A percentile compares a stretch with the other conserved stretches of the same genome.
Conservation (phyloP, 1,139 yeast species). For the Taphrina populina region DNA sequence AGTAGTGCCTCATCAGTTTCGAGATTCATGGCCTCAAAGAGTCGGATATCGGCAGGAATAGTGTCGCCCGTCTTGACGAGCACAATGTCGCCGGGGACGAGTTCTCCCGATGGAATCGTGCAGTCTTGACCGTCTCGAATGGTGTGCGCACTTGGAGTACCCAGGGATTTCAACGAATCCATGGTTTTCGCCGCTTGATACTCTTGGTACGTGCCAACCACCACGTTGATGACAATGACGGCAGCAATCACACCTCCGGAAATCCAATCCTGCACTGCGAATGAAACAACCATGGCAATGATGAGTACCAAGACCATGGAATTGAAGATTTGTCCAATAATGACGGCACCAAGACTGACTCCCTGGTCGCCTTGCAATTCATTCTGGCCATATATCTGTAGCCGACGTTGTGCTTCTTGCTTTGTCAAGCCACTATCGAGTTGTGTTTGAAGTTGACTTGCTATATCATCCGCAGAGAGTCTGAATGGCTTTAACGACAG, state of each 20-base stretch:
- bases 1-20: constrained; percentile 79
- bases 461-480: constrained; percentile 4
- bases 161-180: constrained; percentile 67
- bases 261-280: constrained; percentile 75
- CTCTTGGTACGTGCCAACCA: constrained; percentile 71
- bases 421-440: constrained; percentile 53
- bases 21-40: constrained; percentile 61
- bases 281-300: constrained; percentile 71
- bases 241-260: constrained; percentile 80
- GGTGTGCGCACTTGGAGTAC: constrained; percentile 72
- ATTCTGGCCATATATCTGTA: constrained; percentile 56
- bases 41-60: constrained; percentile 71
- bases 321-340: constrained; percentile 70
- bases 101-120: constrained; percentile 63
- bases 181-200: constrained; percentile 74
- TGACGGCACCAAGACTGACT: constrained; percentile 58
- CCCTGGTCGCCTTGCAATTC: constrained; percentile 60
- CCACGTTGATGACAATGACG: constrained; percentile 65
- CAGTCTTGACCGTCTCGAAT: constrained; percentile 62
- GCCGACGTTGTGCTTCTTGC: constrained; percentile 46
- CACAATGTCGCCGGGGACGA: constrained; percentile 76
- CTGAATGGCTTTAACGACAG: constrained; percentile 10
- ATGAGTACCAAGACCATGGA: constrained; percentile 77
- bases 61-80: constrained; percentile 72
- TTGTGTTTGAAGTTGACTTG: constrained; percentile 10